These are phyloP conservation scores for Sclerotinia glacialis DNA, from an alignment of 2,329 filamentous ascomycete genomes.

Conservation along the genomic window DNA sequence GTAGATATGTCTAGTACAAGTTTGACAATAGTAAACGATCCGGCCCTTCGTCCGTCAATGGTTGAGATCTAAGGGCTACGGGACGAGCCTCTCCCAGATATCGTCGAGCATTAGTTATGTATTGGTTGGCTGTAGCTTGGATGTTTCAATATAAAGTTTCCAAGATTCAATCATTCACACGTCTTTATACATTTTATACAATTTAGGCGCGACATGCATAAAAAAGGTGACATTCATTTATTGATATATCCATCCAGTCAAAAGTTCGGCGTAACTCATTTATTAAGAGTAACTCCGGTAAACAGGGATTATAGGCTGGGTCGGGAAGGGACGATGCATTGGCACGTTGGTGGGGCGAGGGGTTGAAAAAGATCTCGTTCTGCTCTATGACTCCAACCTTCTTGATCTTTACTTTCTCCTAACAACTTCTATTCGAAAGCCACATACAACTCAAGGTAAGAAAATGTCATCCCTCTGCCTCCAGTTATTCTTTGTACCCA, in stretches of 20 bases:
- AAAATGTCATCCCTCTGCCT: too few relatives aligned
- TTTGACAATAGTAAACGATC: slow-evolving; percentile 6
- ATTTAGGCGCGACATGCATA: background rate
- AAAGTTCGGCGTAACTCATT: slow-evolving; percentile 9
- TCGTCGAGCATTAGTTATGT: background rate
- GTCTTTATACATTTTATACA: background rate
- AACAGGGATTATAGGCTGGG: slow-evolving; percentile 17
- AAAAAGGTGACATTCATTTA: background rate
- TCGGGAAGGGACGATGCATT: slow-evolving; percentile 16
- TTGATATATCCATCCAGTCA: slow-evolving; percentile 6
- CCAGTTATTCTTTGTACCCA: background rate
- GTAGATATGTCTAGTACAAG: background rate
- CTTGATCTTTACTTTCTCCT: slow-evolving; percentile 15
- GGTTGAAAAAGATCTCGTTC: slow-evolving; percentile 21
- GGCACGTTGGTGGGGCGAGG: slow-evolving; percentile 23
- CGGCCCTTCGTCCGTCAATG: background rate
- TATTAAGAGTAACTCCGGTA: slow-evolving; percentile 14
- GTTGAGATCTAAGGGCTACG: background rate
- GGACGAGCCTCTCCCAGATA: background rate
- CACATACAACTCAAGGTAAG: slow-evolving; percentile 15
- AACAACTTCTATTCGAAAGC: slow-evolving; percentile 2
- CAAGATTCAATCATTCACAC: background rate
- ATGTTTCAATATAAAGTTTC: slow-evolving; percentile 7
- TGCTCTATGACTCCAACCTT: slow-evolving; percentile 17
- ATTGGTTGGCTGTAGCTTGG: background rate